phyloP scores from a whole-genome alignment of 1,284 basidiomycete species.

The Puccinia horiana region DNA sequence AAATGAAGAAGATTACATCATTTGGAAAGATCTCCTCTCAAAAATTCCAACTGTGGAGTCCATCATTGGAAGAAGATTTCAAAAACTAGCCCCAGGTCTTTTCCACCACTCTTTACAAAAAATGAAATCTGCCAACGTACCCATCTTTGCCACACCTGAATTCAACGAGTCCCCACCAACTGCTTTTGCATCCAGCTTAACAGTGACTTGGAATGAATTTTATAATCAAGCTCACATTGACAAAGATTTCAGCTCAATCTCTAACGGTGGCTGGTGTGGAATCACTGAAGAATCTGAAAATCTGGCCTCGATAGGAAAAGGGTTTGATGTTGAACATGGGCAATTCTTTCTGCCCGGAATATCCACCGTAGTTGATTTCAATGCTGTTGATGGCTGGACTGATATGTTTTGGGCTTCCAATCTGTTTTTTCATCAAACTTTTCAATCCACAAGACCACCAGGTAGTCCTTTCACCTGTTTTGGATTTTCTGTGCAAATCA shows the following conservation, averaged over 20 bases:
- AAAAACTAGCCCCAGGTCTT: background rate
- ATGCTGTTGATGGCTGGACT: background rate
- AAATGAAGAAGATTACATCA: background rate
- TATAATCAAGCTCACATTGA: background rate
- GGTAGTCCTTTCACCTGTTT: background rate
- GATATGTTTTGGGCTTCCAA: background rate
- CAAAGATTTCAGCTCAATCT: background rate
- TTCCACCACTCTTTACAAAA: background rate
- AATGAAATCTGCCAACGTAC: background rate
- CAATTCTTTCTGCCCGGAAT: slow-evolving; percentile 16
- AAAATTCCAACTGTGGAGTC: background rate
- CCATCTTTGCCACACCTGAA: background rate
- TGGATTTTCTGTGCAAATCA: slow-evolving; percentile 2
- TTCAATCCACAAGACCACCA: background rate
- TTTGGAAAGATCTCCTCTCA: background rate
- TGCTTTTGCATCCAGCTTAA: background rate
- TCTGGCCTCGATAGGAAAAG: background rate
- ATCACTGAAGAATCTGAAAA: background rate
- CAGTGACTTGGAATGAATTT: background rate
- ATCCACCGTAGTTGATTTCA: slow-evolving; percentile 1
- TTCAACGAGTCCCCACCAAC: background rate
- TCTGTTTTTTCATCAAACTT: background rate
- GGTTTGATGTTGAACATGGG: background rate
- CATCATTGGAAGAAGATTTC: background rate
- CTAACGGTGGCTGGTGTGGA: slow-evolving; percentile 10